Base-by-base conservation (phyloP, 1,139 yeast genomes). In the Protomyces lactucae-debilis region DNA sequence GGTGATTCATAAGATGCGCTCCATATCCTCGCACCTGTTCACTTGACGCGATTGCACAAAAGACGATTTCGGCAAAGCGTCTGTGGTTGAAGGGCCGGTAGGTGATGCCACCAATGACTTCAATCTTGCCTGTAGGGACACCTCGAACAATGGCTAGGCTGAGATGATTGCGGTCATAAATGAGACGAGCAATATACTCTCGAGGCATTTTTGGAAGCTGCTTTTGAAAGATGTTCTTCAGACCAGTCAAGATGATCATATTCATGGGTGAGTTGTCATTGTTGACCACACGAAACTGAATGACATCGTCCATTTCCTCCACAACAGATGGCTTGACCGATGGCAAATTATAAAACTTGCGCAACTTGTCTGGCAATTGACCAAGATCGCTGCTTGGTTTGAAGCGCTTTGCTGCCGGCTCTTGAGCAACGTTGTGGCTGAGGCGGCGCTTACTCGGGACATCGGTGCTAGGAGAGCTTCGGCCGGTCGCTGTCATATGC, bases 201-300 rank as follows among this genome's bases (percentile, higher is more conserved):
- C 95, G 83, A 40, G 99, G 99, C 99, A 93, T 93, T 75, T 93
- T 93, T 2, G 99, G 99, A 69, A 93, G 81, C 76, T 93, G 99
- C 72, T 92, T 92, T 75, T 93, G 99, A 75, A 95, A 93, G 71
- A 93, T 93, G 75, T 93, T 93, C 76, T 95, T 93, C 67, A 93
- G 77, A 0, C 99, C 99, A 0, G 98, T 93, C 70, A 93, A 79
- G 55, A 95, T 93, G 80, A 95, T 90, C 79, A 93, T 79, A 74
- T 84, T 89, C 71, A 95, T 99, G 69, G 83, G 81, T 2, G 92
- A 81, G 72, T 92, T 89, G 74, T 93, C 99, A 75, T 93, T 93
- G 75, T 93, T 93, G 43, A 93, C 99, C 59, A 93, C 99, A 65
- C 98, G 80, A 72, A 93, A 93, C 74, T 92, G 97, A 67, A 93